These are phyloP conservation scores for Blastocladiella emersonii DNA, from an alignment of 371 early-diverging fungal genomes.

Conservation along the genomic window DNA sequence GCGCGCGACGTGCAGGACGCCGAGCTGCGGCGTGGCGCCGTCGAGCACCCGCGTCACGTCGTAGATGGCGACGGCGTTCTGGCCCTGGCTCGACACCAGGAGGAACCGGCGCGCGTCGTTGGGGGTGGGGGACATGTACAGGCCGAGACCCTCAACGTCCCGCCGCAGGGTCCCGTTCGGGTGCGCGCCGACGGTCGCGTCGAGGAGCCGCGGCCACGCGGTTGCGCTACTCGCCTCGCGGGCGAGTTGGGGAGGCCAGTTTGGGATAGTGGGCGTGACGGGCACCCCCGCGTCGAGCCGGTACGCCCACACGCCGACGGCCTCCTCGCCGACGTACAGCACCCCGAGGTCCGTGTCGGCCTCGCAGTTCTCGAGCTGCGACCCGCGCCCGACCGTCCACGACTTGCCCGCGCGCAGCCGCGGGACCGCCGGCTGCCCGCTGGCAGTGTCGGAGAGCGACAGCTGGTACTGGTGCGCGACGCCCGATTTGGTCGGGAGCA, in stretches of 20 bases:
- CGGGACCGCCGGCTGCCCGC: not conserved
- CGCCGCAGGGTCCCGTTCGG: not conserved
- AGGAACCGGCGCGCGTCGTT: not conserved
- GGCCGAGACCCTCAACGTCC: not conserved
- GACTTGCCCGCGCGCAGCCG: too few species aligned
- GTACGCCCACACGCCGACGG: constrained; percentile 2
- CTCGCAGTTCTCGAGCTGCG: constrained; percentile 1
- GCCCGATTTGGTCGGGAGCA: not conserved
- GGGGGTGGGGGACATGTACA: not conserved
- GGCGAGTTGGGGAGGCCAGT: too few species aligned
- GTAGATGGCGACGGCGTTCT: not conserved
- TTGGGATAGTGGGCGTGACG: not conserved
- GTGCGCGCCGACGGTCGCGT: not conserved
- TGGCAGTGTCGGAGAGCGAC: not conserved
- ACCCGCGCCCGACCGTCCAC: not conserved
- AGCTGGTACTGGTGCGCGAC: not conserved
- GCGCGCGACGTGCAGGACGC: not conserved
- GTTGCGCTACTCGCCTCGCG: too few species aligned
- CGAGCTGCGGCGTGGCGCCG: not conserved
- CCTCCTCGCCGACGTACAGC: constrained; percentile 2
- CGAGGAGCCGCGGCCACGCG: not conserved
- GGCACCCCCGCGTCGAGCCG: not conserved
- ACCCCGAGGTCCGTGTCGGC: not conserved
- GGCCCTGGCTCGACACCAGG: not conserved
- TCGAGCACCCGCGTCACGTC: not conserved